A percentile compares a stretch with the other conserved stretches of the same genome.
Conservation (phyloP, 495 filamentous ascomycete genomes). For the Aspergillus olivimuriae region DNA sequence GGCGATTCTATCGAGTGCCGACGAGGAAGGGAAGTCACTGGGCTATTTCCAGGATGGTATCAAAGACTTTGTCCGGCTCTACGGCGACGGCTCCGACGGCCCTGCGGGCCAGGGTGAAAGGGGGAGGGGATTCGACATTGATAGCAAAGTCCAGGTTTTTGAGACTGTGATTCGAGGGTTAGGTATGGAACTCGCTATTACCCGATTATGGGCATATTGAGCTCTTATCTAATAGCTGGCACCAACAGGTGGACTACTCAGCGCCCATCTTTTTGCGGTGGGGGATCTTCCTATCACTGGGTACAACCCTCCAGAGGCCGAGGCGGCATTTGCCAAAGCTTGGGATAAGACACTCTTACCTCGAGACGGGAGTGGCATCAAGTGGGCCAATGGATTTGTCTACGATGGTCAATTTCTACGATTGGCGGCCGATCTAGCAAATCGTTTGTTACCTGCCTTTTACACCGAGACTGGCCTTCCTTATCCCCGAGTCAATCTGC, state of each 20-base stretch:
- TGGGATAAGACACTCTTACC: constrained; percentile 31
- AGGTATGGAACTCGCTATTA: constrained; percentile 34
- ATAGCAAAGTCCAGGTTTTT: constrained; percentile 97
- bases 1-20: constrained; percentile 69
- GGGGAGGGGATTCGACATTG: constrained; percentile 84
- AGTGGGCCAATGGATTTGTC: constrained; percentile 69
- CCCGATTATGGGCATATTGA: too few relatives aligned
- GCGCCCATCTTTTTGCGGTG: constrained; percentile 87
- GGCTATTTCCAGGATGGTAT: constrained; percentile 77
- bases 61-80: constrained; percentile 69
- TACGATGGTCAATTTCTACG: constrained; percentile 88
- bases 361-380: constrained; percentile 45
- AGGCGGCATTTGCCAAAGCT: constrained; percentile 30
- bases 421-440: constrained; percentile 75
- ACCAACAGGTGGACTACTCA: constrained; percentile 76
- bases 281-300: constrained; percentile 79
- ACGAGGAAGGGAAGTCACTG: constrained; percentile 54
- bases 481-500: constrained; percentile 90
- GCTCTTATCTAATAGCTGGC: too few relatives aligned
- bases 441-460: constrained; percentile 83
- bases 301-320: constrained; percentile 50
- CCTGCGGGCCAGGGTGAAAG: constrained; percentile 64
- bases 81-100: constrained; percentile 74
- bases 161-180: constrained; percentile 94
- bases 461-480: constrained; percentile 84